Conservation (phyloP, 129 eudicot genomes). For the Ambrosia trifida region DNA sequence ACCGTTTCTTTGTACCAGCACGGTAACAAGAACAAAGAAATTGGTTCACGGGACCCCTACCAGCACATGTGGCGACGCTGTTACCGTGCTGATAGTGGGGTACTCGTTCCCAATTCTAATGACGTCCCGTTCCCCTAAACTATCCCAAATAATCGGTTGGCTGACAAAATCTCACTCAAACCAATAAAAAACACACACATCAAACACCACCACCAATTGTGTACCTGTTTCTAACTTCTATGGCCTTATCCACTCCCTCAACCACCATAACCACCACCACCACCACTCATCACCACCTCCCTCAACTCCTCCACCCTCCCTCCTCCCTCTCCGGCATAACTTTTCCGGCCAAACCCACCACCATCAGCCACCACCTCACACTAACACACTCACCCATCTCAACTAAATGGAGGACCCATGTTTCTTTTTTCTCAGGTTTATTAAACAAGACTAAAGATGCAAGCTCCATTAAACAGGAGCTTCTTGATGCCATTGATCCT, state of each 20-base stretch:
- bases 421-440: slow-evolving; percentile 51
- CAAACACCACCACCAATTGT: not conserved
- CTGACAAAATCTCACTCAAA: not conserved
- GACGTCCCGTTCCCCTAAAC: too few species aligned
- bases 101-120: too few species aligned
- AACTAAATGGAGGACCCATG: slow-evolving; percentile 39
- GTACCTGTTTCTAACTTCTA: not conserved
- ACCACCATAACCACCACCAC: slow-evolving; percentile 13
- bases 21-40: too few species aligned
- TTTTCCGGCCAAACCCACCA: slow-evolving; percentile 29
- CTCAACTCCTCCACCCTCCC: slow-evolving; percentile 24
- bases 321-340: slow-evolving; percentile 20
- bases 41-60: too few species aligned
- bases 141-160: not conserved
- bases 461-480: slow-evolving; percentile 52
- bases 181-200: not conserved
- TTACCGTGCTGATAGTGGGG: too few species aligned
- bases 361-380: slow-evolving; percentile 16
- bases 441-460: slow-evolving; percentile 32
- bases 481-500: slow-evolving; percentile 54
- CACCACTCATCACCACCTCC: slow-evolving; percentile 33
- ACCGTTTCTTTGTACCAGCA: too few species aligned
- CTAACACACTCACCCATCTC: slow-evolving; percentile 8
- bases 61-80: too few species aligned
- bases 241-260: slow-evolving; percentile 39